Evolutionary conservation across 306 rosid genomes (phyloP), one percentile per base, ranked within the genome.

Genomic region (Corylus avellana): DNA sequence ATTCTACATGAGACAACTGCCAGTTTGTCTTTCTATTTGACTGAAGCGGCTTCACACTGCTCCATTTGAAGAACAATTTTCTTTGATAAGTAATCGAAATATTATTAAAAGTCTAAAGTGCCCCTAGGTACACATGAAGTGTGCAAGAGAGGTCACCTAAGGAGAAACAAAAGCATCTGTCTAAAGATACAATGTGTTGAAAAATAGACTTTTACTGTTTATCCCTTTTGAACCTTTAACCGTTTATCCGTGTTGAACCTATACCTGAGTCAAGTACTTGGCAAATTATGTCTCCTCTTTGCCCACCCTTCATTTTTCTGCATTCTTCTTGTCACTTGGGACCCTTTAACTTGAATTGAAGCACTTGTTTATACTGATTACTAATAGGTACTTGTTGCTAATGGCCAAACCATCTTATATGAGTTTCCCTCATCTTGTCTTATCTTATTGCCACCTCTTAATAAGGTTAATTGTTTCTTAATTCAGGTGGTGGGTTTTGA

Each of bases 401-500:
- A 62, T 27, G 68, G 68, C 39, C 68, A 62, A 62, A 62, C 11
- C 10, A 62, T 64, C 70, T 37, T 35, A 35, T 17, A 35, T 14
- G 11, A 64, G 14, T 64, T 17, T 64, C 9, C 70, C 47, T 7
- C 48, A 35, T 32, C 12, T 13, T 64, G 12, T 35, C 70, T 64
- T 64, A 63, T 64, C 71, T 32, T 32, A 32, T 32, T 32, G 35
- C 35, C 35, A 32, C 35, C 35, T 32, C 48, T 35, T 73, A 18
- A 73, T 73, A 18, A 7, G 56, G 57, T 46, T 14, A 17, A 80
- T 74, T 63, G 37, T 72, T 84, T 68, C 61, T 8, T 12, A 48
- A 47, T 73, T 42, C 87, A 93, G 98, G 95, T 90, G 81, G 95
- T 93, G 83, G 97, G 98, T 70, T 91, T 91, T 81, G 97, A 93